phyloP scores from a whole-genome alignment of 2,329 filamentous ascomycete species.

The Huntiella moniliformis region DNA sequence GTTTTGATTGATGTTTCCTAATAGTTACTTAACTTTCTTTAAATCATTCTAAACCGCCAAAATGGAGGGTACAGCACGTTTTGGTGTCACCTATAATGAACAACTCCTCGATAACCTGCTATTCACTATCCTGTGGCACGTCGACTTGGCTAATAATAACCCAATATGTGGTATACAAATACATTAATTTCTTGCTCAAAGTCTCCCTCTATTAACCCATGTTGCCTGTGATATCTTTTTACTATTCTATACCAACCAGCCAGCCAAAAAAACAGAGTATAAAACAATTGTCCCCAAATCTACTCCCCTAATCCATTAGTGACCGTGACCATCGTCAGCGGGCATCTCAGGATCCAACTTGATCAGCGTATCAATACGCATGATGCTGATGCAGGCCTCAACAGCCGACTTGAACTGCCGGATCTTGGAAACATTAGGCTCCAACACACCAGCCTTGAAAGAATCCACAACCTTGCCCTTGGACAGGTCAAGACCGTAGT shows the following conservation, averaged over 20 bases:
- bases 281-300: neutral
- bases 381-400: slow-evolving; percentile 95
- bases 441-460: slow-evolving; percentile 84
- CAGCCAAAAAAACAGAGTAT: neutral
- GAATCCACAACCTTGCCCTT: slow-evolving; percentile 85
- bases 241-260: neutral
- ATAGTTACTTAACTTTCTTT: slow-evolving; percentile 13
- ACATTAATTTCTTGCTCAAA: no score
- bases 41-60: neutral
- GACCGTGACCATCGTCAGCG: slow-evolving; percentile 69
- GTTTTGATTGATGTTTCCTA: slow-evolving; percentile 9
- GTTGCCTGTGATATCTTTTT: neutral
- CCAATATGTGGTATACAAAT: no score
- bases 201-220: no score
- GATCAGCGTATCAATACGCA: slow-evolving; percentile 98
- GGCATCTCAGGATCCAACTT: slow-evolving; percentile 80
- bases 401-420: slow-evolving; percentile 96
- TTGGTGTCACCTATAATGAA: no score
- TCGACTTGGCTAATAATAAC: no score
- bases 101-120: no score
- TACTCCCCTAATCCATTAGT: slow-evolving; percentile 31
- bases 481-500: slow-evolving; percentile 83
- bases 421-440: slow-evolving; percentile 96
- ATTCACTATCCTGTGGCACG: no score
- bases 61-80: no score